Evolutionary conservation across 352 stramenopile species (phyloP).

Genomic region (Pythium brassicae): DNA sequence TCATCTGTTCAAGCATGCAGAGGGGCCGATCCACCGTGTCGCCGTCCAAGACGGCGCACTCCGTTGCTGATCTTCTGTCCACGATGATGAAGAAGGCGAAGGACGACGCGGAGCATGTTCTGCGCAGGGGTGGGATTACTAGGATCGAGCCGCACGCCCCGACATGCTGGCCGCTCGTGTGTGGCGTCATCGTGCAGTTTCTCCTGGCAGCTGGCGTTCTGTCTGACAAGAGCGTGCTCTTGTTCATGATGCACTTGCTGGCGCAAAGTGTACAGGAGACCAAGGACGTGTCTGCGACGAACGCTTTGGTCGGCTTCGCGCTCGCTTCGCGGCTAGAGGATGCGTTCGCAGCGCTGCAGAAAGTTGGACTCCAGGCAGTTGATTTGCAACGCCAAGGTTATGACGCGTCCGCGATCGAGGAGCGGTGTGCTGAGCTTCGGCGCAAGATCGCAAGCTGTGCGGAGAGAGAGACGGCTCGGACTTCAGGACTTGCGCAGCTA

Average conservation of each 20-base stretch:
- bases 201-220: constrained; percentile 25
- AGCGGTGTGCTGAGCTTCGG: not conserved
- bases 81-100: not conserved
- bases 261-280: not conserved
- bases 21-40: no score
- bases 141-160: constrained; percentile 49
- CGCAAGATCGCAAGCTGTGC: not conserved
- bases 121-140: constrained; percentile 27
- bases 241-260: constrained; percentile 20
- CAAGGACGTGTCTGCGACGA: not conserved
- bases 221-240: constrained; percentile 29
- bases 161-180: constrained; percentile 53
- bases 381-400: constrained; percentile 3
- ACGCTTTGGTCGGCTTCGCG: not conserved
- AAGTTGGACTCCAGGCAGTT: not conserved
- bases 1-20: no score
- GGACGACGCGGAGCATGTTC: not conserved
- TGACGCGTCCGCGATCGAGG: not conserved
- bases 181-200: constrained; percentile 23
- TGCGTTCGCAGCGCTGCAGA: constrained; percentile 15
- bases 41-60: no score
- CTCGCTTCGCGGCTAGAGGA: constrained; percentile 4
- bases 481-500: not conserved
- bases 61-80: no score
- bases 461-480: not conserved